These are phyloP conservation scores for Candida easanensis DNA, from an alignment of 805 yeast genomes.

Conservation along the genomic window DNA sequence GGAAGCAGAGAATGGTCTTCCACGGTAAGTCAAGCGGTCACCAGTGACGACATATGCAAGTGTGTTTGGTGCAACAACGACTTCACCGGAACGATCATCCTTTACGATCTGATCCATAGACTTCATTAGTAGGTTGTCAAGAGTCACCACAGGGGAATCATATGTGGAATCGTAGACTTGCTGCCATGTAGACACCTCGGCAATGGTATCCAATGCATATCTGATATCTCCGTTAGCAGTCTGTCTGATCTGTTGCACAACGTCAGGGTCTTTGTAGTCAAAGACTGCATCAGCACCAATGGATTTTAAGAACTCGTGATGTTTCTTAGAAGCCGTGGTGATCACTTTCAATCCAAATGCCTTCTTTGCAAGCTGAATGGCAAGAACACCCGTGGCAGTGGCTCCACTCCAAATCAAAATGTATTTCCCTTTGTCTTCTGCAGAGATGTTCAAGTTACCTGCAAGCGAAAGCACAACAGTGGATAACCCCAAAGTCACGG, in stretches of 20 bases:
- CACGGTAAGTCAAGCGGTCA: slow-evolving; percentile 32
- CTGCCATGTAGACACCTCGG: slow-evolving; percentile 30
- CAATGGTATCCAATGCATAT: slow-evolving; percentile 35
- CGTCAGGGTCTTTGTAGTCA: slow-evolving; percentile 49
- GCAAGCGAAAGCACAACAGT: slow-evolving; percentile 47
- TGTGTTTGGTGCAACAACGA: slow-evolving; percentile 31
- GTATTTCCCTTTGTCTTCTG: slow-evolving; percentile 33
- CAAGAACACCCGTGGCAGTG: slow-evolving; percentile 54
- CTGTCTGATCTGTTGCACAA: slow-evolving; percentile 39
- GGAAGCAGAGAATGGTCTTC: slow-evolving; percentile 27
- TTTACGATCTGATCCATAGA: slow-evolving; percentile 26
- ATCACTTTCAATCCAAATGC: slow-evolving; percentile 40
- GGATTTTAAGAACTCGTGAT: slow-evolving; percentile 37
- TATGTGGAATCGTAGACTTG: slow-evolving; percentile 35
- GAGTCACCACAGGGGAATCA: slow-evolving; percentile 29
- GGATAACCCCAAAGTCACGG: slow-evolving; percentile 42
- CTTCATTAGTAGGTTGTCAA: slow-evolving; percentile 36
- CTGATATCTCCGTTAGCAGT: slow-evolving; percentile 30
- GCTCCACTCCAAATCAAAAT: slow-evolving; percentile 66
- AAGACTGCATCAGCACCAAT: slow-evolving; percentile 51
- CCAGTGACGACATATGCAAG: slow-evolving; percentile 40
- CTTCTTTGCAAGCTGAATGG: slow-evolving; percentile 57
- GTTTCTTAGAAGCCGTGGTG: slow-evolving; percentile 49
- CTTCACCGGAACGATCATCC: slow-evolving; percentile 32
- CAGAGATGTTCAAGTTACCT: slow-evolving; percentile 41